Conservation (phyloP, 2,329 filamentous ascomycete genomes). For the Parastagonospora nodorum region DNA sequence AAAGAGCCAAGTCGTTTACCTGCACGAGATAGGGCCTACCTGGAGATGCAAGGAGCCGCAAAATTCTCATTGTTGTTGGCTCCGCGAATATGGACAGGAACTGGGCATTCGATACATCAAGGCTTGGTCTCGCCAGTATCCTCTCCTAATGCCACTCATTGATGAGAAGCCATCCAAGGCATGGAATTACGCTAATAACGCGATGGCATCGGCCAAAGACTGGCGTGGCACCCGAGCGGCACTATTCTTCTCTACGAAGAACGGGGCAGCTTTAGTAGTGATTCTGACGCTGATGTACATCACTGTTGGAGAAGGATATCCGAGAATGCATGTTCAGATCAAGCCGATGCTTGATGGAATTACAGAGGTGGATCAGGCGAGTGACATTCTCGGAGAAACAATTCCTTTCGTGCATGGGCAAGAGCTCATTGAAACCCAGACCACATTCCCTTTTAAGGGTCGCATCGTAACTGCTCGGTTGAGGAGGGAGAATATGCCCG, state of each 20-base stretch:
- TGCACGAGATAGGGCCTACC: neutral
- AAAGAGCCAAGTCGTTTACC: neutral
- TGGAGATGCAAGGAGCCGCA: neutral
- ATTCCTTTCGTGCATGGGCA: neutral
- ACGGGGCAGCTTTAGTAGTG: neutral
- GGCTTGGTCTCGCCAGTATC: neutral
- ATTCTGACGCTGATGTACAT: neutral
- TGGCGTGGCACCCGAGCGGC: neutral
- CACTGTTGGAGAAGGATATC: neutral
- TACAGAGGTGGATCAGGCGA: neutral
- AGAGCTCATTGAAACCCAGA: neutral
- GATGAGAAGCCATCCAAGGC: neutral
- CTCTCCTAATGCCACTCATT: neutral
- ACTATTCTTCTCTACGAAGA: neutral
- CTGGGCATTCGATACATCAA: neutral
- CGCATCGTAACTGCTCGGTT: neutral
- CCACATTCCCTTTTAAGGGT: neutral
- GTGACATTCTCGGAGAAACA: neutral
- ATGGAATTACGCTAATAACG: neutral
- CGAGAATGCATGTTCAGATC: neutral
- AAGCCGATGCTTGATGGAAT: neutral
- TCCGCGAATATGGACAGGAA: neutral
- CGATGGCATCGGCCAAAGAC: neutral
- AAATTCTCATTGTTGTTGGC: neutral
- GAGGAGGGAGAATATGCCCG: neutral